Evolutionary conservation across 805 yeast species (phyloP).

Genomic region (Candida sanyiensis): DNA sequence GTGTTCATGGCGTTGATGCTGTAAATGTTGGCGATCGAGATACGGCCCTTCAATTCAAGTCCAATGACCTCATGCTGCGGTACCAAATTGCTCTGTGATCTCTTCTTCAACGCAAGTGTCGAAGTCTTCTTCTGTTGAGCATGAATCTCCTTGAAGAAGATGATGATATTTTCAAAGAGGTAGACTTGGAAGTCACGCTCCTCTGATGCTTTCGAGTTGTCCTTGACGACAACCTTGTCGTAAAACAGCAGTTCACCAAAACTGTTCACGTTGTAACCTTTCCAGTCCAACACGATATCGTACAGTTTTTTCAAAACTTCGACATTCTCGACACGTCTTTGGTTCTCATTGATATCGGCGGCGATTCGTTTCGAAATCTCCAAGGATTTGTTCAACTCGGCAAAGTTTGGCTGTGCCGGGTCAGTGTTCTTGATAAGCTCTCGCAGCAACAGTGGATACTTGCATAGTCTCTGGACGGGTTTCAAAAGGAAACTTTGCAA

Average conservation of each 20-base stretch:
- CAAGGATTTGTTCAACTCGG: slow-evolving; percentile 66
- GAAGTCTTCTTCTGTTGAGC: slow-evolving; percentile 45
- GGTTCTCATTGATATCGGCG: slow-evolving; percentile 84
- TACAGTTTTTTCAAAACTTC: slow-evolving; percentile 61
- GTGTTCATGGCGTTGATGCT: slow-evolving; percentile 42
- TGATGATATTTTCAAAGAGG: slow-evolving; percentile 67
- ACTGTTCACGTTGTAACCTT: slow-evolving; percentile 71
- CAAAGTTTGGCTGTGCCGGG: slow-evolving; percentile 43
- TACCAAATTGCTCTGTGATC: slow-evolving; percentile 25
- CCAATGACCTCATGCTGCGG: slow-evolving; percentile 28
- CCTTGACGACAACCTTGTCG: slow-evolving; percentile 65
- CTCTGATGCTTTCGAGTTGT: slow-evolving; percentile 42
- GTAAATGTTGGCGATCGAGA: slow-evolving; percentile 64
- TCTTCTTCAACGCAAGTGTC: slow-evolving; percentile 37
- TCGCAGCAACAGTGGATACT: slow-evolving; percentile 78
- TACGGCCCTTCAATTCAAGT: slow-evolving; percentile 72
- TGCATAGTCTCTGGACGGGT: slow-evolving; percentile 95
- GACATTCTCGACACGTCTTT: slow-evolving; percentile 83
- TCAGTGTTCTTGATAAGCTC: slow-evolving; percentile 69
- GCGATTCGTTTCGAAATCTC: slow-evolving; percentile 81
- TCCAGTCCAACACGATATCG: slow-evolving; percentile 84
- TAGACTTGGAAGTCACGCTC: slow-evolving; percentile 89
- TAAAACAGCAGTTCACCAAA: slow-evolving; percentile 82
- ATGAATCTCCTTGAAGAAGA: slow-evolving; percentile 56
- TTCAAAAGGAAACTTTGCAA: slow-evolving; percentile 83